Evolutionary conservation across 2,329 filamentous ascomycete genomes (phyloP).

Genomic region (Paraphaeosphaeria sporulosa): DNA sequence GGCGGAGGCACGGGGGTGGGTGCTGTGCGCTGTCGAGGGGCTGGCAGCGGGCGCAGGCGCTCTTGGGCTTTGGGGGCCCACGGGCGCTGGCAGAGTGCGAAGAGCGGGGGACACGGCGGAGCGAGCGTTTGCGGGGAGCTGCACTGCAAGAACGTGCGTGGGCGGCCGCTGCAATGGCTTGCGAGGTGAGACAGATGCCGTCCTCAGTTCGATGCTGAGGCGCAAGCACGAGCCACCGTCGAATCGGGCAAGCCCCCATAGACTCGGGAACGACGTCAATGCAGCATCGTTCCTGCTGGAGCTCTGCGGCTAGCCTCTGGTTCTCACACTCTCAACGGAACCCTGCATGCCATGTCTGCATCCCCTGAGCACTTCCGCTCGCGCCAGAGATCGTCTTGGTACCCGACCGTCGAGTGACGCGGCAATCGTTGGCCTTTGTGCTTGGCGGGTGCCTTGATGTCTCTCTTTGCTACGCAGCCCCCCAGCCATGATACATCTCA

Average conservation of each 20-base stretch:
- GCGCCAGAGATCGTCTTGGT: neutral
- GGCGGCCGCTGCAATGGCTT: conserved; percentile 19
- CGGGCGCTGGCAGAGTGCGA: conserved; percentile 8
- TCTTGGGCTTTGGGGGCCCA: conserved; percentile 6
- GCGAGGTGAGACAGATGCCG: conserved; percentile 21
- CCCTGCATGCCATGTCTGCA: neutral
- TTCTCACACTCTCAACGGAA: neutral
- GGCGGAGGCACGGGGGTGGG: conserved; percentile 28
- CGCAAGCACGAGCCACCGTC: conserved; percentile 24
- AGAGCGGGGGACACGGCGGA: neutral
- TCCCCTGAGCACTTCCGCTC: neutral
- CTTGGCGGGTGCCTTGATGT: neutral
- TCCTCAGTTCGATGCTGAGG: conserved; percentile 19
- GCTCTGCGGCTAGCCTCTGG: neutral
- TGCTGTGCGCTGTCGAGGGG: conserved; percentile 31
- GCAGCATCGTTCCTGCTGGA: conserved; percentile 18
- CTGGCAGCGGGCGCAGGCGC: conserved; percentile 22
- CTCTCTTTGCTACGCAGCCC: neutral
- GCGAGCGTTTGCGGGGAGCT: conserved; percentile 8
- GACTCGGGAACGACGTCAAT: conserved; percentile 18
- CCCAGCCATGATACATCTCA: neutral
- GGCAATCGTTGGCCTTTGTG: neutral
- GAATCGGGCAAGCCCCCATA: conserved; percentile 10
- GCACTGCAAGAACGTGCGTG: conserved; percentile 13
- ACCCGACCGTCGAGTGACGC: neutral